Base-by-base conservation (phyloP, 495 filamentous ascomycete species). In the Geopyxis carbonaria region DNA sequence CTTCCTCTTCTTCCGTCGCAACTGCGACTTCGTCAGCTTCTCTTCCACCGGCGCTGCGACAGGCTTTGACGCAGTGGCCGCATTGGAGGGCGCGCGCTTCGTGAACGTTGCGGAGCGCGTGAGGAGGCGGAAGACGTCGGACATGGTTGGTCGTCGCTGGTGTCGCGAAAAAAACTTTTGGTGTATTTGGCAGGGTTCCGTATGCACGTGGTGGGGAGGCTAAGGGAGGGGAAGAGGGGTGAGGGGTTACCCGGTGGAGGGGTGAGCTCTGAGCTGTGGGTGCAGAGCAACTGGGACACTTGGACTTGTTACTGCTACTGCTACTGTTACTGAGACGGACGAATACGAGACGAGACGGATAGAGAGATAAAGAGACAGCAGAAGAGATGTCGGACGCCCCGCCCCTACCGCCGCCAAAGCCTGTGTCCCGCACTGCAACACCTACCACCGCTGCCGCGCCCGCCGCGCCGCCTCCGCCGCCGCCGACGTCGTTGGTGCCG, bases 331-430 rank as follows among this genome's bases (percentile, higher is more conserved):
- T n/a, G n/a, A n/a, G n/a, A n/a, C n/a, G n/a, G n/a, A n/a, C n/a
- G n/a, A n/a, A n/a, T n/a, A n/a, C n/a, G n/a, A n/a, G n/a, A n/a
- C n/a, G n/a, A n/a, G n/a, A n/a, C n/a, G n/a, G n/a, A n/a, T n/a
- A n/a, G n/a, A n/a, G n/a, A n/a, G n/a, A n/a, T n/a, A n/a, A n/a
- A n/a, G n/a, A n/a, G n/a, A n/a, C n/a, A n/a, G n/a, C n/a, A n/a
- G n/a, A n/a, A n/a, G n/a, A n/a, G n/a, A n/a, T n/a, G n/a, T n/a
- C n/a, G n/a, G n/a, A n/a, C n/a, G 34, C 34, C 7, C 76, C 78
- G 6, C 78, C 78, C 1, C 65, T 71, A 6, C 78, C 75, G 25
- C 78, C 78, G 3, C 78, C 78, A 1, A 84, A 84, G 48, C 77
- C 78, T 5, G 67, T 59, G 41, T 73, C 67, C 53, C 76, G 76